These are phyloP conservation scores for Pythium monospermum DNA, from an alignment of 352 stramenopile species.

Conservation along the genomic window DNA sequence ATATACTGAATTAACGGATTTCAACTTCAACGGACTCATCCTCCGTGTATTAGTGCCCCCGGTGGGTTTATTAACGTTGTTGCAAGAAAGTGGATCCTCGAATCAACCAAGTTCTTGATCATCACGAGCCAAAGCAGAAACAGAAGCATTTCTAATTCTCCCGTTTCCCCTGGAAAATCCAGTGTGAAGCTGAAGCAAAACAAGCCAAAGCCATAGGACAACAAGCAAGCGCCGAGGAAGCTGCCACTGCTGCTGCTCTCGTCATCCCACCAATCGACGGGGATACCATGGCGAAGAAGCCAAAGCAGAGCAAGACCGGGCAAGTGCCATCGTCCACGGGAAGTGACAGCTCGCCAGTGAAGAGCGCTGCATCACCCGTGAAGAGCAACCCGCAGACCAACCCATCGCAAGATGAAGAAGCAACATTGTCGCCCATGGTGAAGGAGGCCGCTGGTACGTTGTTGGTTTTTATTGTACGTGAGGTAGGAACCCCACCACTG, in stretches of 20 bases:
- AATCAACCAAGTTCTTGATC: not conserved
- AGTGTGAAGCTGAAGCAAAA: too few relatives aligned
- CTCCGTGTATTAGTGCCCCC: conserved; percentile 1
- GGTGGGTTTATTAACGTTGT: not conserved
- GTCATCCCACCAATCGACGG: not conserved
- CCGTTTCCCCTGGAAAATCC: too few relatives aligned
- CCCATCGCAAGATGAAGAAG: conserved; percentile 7
- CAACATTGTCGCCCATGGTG: conserved; percentile 16
- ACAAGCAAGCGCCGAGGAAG: conserved; percentile 23
- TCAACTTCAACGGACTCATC: conserved; percentile 20
- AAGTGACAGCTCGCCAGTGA: conserved; percentile 10
- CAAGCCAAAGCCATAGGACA: conserved; percentile 39
- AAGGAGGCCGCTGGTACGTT: conserved; percentile 38
- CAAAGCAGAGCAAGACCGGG: conserved; percentile 32
- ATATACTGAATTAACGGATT: not conserved
- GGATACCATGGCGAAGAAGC: conserved; percentile 59
- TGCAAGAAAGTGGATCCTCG: not conserved
- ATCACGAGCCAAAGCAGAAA: too few relatives aligned
- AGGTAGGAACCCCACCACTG: too few relatives aligned
- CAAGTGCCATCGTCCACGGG: conserved; percentile 2
- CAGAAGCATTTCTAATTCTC: too few relatives aligned
- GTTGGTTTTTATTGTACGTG: too few relatives aligned
- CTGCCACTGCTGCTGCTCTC: not conserved
- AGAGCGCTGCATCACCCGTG: conserved; percentile 20
- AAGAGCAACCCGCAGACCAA: too few relatives aligned